Evolutionary conservation across 345 rosid species (phyloP).

Genomic region (Firmiana major): DNA sequence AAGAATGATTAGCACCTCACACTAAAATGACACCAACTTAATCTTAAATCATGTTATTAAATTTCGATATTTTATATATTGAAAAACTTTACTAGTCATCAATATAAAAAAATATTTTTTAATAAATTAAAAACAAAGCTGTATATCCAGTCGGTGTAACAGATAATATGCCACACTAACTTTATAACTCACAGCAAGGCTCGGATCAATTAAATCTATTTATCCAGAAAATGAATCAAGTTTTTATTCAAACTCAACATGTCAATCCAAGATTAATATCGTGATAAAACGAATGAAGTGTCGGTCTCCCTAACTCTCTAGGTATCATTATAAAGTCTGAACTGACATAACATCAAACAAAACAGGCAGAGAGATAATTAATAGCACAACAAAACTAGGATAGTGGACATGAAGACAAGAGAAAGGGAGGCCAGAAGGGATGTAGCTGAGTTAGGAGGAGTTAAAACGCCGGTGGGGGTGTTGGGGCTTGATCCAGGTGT

Average conservation of each 20-base stretch:
- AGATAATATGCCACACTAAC: too few species aligned
- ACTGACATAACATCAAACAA: background rate
- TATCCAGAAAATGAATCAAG: background rate
- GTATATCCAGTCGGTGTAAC: background rate
- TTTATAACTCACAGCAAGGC: background rate
- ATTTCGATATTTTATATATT: too few species aligned
- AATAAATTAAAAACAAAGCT: too few species aligned
- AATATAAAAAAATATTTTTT: too few species aligned
- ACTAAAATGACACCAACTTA: too few species aligned
- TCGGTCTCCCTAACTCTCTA: background rate
- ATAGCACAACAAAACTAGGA: constrained; percentile 9
- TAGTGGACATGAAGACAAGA: background rate
- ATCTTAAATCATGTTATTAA: too few species aligned
- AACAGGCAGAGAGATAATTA: background rate
- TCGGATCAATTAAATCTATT: background rate
- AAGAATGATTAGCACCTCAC: too few species aligned
- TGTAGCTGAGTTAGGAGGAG: constrained; percentile 15
- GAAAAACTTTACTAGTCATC: too few species aligned
- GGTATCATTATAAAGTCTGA: background rate
- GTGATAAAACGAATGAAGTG: background rate
- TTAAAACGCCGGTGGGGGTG: background rate
- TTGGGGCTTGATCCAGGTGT: background rate
- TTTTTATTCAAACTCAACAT: background rate
- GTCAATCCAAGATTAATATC: background rate
- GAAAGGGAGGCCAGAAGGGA: constrained; percentile 11